Evolutionary conservation across 192 early-diverging fungal genomes (phyloP), one percentile per base, ranked within the genome.

Genomic region (Linnemannia zychae): DNA sequence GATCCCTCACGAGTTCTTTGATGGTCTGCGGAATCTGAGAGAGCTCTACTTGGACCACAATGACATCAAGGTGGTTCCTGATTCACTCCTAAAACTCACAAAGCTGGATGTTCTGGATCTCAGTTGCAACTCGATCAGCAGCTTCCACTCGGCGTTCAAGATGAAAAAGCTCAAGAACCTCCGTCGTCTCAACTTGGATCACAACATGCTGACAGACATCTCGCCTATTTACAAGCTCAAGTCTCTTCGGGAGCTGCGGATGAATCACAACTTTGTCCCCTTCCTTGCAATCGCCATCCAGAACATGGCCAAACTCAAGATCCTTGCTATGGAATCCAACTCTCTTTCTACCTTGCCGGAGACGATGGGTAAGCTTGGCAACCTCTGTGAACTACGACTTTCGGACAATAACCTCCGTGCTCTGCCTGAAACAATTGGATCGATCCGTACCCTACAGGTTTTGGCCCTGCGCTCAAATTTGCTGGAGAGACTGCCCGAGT

Each of bases 1-100:
- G 49, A 87, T 89, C 65, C 88, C 88, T 0, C 75, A 87, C 67
- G 77, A 88, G 31, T 89, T 89, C 52, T 88, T 89, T 74, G 82
- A 85, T 46, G 87, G 79, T 9, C 83, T 89, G 37, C 68, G 80
- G 34, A 89, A 86, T 67, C 36, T 89, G n/a, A 50, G 87, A 12
- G 82, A 86, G 69, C 75, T 89, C 13, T 89, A 89, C 72, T 65
- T 89, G 74, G 88, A 89, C 47, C 82, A 83, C 24, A 89, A 89
- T 52, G 78, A 84, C 67, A 81, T 89, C 48, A 79, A 87, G 60
- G 83, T 88, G 47, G 80, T 89, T 3, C 88, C 88, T 1, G 88
- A 89, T n/a, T 87, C 87, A 24, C 74, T 89, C 24, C 72, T 89
- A 40, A 88, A 86, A 46, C 74, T 89, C 6, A 49, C 82, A 9